phyloP scores from a whole-genome alignment of 257 asterid genomes.

The Nicotiana undulata region DNA sequence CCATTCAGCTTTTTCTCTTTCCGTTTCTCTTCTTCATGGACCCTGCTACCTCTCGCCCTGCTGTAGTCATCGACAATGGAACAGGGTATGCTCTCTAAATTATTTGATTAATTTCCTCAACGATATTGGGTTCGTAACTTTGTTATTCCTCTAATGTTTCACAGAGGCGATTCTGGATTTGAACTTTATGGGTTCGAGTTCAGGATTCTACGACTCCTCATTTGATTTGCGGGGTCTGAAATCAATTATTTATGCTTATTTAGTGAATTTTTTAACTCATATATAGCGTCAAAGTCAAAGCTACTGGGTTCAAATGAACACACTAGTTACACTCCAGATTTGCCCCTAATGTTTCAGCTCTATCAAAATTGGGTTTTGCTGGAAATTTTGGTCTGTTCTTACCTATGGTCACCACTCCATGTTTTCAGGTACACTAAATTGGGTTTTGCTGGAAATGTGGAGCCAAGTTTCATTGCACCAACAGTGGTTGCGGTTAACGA shows the following conservation, averaged over 20 bases:
- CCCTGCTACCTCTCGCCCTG: conserved; percentile 74
- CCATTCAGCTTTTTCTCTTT: background rate
- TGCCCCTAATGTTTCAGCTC: conserved; percentile 29
- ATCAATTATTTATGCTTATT: too few species aligned
- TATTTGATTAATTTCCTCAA: conserved; percentile 26
- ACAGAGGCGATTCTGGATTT: too few species aligned
- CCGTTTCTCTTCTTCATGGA: conserved; percentile 43
- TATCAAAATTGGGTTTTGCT: conserved; percentile 88
- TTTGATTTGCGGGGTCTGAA: too few species aligned
- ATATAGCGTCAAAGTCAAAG: too few species aligned
- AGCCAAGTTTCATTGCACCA: conserved; percentile 77
- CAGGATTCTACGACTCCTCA: too few species aligned
- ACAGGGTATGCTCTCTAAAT: conserved; percentile 55
- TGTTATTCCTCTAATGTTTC: background rate
- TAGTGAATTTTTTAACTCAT: too few species aligned
- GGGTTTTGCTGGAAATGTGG: conserved; percentile 99
- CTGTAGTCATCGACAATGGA: conserved; percentile 93
- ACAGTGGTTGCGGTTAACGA: conserved; percentile 85
- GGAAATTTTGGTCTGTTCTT: conserved; percentile 39
- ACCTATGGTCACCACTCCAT: background rate
- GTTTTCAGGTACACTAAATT: conserved; percentile 68
- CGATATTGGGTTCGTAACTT: background rate
- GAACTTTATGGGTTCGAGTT: too few species aligned
- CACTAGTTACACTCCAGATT: too few species aligned
- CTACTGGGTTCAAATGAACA: too few species aligned